phyloP scores from a whole-genome alignment of 768 basidiomycete genomes.

The Trametes cinnabarina region DNA sequence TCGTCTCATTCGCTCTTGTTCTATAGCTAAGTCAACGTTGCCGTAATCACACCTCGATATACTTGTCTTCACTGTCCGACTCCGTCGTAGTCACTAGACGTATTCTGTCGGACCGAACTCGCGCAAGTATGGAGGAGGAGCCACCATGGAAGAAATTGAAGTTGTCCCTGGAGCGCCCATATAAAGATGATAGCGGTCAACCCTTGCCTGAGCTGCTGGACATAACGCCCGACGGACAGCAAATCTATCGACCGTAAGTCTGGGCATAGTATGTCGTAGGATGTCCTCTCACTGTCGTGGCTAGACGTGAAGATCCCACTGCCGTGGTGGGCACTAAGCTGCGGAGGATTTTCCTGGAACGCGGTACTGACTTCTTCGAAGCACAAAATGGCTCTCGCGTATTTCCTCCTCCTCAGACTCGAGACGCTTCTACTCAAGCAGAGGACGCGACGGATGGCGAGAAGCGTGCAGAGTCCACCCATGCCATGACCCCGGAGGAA shows the following conservation, averaged over 20 bases:
- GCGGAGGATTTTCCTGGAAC: slow-evolving; percentile 67
- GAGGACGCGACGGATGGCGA: slow-evolving; percentile 32
- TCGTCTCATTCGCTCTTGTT: background rate
- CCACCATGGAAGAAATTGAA: slow-evolving; percentile 58
- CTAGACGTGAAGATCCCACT: slow-evolving; percentile 48
- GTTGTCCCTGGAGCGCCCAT: slow-evolving; percentile 74
- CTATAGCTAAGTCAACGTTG: background rate
- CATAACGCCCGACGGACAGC: slow-evolving; percentile 66
- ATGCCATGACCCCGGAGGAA: slow-evolving; percentile 71
- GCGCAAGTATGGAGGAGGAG: slow-evolving; percentile 18
- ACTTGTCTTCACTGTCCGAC: too few relatives aligned
- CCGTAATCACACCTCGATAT: background rate
- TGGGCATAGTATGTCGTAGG: background rate
- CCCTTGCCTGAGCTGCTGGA: slow-evolving; percentile 63
- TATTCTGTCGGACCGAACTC: background rate
- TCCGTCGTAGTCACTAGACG: too few relatives aligned
- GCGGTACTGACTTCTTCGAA: slow-evolving; percentile 76
- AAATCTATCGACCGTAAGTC: slow-evolving; percentile 70
- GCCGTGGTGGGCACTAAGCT: slow-evolving; percentile 64
- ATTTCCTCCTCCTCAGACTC: slow-evolving; percentile 16
- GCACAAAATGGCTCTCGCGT: slow-evolving; percentile 32
- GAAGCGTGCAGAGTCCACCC: slow-evolving; percentile 33
- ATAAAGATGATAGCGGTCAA: slow-evolving; percentile 73
- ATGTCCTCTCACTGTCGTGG: slow-evolving; percentile 12
- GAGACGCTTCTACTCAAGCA: slow-evolving; percentile 26